Evolutionary conservation across 495 filamentous ascomycete species (phyloP).

Genomic region (Penicillium fimorum): DNA sequence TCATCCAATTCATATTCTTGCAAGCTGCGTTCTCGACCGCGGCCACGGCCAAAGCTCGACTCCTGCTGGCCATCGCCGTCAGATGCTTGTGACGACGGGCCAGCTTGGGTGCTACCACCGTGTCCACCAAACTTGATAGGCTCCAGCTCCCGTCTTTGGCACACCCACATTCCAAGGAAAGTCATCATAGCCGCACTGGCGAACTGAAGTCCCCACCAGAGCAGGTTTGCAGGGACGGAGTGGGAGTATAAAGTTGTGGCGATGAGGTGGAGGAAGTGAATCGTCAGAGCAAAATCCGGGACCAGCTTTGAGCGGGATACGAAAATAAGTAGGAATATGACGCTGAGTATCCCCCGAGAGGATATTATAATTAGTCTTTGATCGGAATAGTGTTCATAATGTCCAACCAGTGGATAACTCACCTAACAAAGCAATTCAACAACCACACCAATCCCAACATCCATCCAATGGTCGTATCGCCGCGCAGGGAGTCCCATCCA

Average conservation of each 20-base stretch:
- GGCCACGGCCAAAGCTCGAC: slow-evolving; percentile 34
- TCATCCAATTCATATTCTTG: slow-evolving; percentile 81
- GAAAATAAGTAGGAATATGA: slow-evolving; percentile 74
- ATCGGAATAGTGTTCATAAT: background rate
- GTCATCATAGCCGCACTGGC: slow-evolving; percentile 68
- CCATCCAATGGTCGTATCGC: slow-evolving; percentile 92
- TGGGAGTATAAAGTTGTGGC: slow-evolving; percentile 72
- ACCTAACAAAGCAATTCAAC: slow-evolving; percentile 75
- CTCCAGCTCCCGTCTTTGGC: slow-evolving; percentile 80
- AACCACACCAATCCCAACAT: slow-evolving; percentile 85
- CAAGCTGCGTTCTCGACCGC: slow-evolving; percentile 38
- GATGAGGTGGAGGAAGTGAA: slow-evolving; percentile 84
- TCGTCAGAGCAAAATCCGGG: slow-evolving; percentile 87
- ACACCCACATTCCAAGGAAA: slow-evolving; percentile 79
- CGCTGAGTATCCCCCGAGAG: slow-evolving; percentile 27
- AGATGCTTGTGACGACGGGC: slow-evolving; percentile 23
- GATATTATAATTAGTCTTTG: slow-evolving; percentile 4
- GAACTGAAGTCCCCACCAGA: slow-evolving; percentile 86
- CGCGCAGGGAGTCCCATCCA: slow-evolving; percentile 76
- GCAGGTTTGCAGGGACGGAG: slow-evolving; percentile 65
- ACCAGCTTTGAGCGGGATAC: slow-evolving; percentile 87
- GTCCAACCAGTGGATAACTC: slow-evolving; percentile 30
- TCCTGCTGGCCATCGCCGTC: slow-evolving; percentile 28
- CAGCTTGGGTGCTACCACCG: slow-evolving; percentile 27
- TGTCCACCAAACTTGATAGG: slow-evolving; percentile 84